phyloP scores from a whole-genome alignment of 345 rosid species.

The Boechera divaricarpa region DNA sequence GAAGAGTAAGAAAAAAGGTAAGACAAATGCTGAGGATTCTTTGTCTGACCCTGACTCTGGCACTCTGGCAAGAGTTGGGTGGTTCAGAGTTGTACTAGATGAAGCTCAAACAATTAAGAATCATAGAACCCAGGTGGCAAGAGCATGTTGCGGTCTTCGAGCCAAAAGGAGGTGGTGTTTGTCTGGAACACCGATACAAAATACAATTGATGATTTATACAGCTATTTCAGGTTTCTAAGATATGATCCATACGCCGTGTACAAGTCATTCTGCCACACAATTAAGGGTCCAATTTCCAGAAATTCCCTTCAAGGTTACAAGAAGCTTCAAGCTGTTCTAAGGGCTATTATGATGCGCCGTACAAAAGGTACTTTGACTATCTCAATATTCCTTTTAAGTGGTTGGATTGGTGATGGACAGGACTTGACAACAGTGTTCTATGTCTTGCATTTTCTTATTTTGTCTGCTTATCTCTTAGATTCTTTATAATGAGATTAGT shows the following conservation, averaged over 20 bases:
- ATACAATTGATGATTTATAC: slow-evolving; percentile 86
- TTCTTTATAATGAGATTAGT: slow-evolving; percentile 7
- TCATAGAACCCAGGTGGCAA: slow-evolving; percentile 95
- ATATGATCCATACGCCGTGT: slow-evolving; percentile 80
- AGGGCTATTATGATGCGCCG: slow-evolving; percentile 97
- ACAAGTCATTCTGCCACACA: slow-evolving; percentile 63
- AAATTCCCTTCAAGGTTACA: slow-evolving; percentile 78
- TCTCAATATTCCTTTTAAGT: slow-evolving; percentile 29
- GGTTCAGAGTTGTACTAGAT: slow-evolving; percentile 89
- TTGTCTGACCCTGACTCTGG: slow-evolving; percentile 67
- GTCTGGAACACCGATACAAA: slow-evolving; percentile 98
- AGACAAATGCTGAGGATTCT: slow-evolving; percentile 58
- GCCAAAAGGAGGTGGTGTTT: slow-evolving; percentile 98
- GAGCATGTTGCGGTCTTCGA: slow-evolving; percentile 96
- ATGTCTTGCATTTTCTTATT: not conserved
- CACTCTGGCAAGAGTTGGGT: slow-evolving; percentile 78
- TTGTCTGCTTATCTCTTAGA: slow-evolving; percentile 10
- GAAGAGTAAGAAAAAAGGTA: slow-evolving; percentile 73
- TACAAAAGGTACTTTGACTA: slow-evolving; percentile 71
- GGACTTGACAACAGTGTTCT: slow-evolving; percentile 15
- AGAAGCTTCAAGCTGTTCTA: slow-evolving; percentile 88
- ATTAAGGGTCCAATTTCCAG: slow-evolving; percentile 78
- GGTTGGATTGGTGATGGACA: slow-evolving; percentile 5
- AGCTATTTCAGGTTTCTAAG: slow-evolving; percentile 96
- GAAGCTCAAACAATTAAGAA: slow-evolving; percentile 99